A percentile compares a stretch with the other conserved stretches of the same genome.
Evolutionary conservation across 176 grass and related monocot genomes (phyloP).

Genomic region (Otatea glauca): DNA sequence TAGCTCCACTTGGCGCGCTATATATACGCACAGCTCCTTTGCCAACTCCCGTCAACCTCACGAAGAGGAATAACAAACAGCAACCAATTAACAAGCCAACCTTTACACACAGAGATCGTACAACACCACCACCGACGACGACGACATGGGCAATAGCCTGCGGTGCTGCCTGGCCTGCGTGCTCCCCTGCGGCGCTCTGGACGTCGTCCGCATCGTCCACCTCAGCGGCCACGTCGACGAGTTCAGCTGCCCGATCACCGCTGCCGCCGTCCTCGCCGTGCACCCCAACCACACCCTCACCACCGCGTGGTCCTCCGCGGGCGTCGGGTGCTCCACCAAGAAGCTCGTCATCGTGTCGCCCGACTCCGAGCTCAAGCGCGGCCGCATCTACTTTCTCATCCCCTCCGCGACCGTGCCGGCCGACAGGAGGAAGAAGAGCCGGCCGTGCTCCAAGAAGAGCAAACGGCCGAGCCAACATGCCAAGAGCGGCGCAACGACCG

Average conservation of each 20-base stretch:
- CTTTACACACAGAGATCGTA: constrained; percentile 2
- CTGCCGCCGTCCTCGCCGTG: constrained; percentile 62
- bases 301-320: constrained; percentile 67
- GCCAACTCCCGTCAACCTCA: constrained; percentile 36
- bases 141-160: constrained; percentile 85
- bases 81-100: constrained; percentile 31
- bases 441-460: constrained; percentile 50
- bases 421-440: constrained; percentile 55
- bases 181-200: constrained; percentile 86
- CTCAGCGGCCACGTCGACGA: constrained; percentile 85
- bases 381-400: constrained; percentile 93
- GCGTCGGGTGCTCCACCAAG: constrained; percentile 56
- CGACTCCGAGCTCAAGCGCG: constrained; percentile 86
- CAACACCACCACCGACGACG: neutral
- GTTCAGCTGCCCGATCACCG: constrained; percentile 68
- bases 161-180: constrained; percentile 89
- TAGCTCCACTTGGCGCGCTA: constrained; percentile 49
- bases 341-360: constrained; percentile 83
- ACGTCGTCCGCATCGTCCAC: constrained; percentile 86
- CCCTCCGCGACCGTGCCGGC: constrained; percentile 62
- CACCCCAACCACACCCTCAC: constrained; percentile 87
- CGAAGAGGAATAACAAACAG: neutral
- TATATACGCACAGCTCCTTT: constrained; percentile 39
- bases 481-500: constrained; percentile 12
- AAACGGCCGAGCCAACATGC: constrained; percentile 28